A percentile compares a stretch with the other conserved stretches of the same genome.
These are phyloP conservation scores for Turnera subulata DNA, from an alignment of 345 rosid genomes.

Conservation along the genomic window DNA sequence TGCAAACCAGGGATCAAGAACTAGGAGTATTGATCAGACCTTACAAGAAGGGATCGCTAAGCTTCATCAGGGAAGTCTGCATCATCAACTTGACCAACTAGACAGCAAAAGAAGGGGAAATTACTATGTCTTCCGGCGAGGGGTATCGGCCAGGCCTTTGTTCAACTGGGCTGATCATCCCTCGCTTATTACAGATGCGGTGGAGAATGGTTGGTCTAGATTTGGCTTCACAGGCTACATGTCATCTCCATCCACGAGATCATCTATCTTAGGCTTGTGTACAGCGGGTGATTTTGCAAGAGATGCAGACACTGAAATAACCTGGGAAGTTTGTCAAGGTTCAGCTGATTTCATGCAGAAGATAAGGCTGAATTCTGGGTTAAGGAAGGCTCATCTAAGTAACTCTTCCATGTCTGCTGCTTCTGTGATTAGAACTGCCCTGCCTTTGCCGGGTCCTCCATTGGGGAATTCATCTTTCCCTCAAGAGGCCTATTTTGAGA, in stretches of 20 bases:
- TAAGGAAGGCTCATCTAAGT: constrained; percentile 17
- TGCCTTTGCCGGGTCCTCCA: constrained; percentile 91
- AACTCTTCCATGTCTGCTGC: constrained; percentile 35
- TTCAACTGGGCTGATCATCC: constrained; percentile 86
- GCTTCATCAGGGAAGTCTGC: constrained; percentile 48
- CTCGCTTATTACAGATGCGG: constrained; percentile 58
- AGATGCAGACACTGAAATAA: constrained; percentile 47
- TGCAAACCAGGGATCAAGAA: no score
- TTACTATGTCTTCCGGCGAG: constrained; percentile 45
- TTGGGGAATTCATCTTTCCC: constrained; percentile 74
- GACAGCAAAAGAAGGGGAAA: constrained; percentile 49
- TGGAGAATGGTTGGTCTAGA: constrained; percentile 84
- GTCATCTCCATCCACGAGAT: constrained; percentile 33
- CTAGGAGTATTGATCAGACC: constrained; percentile 18
- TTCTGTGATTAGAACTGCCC: constrained; percentile 58
- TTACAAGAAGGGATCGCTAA: constrained; percentile 51
- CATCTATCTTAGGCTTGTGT: constrained; percentile 53
- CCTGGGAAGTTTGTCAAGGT: constrained; percentile 82
- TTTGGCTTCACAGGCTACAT: constrained; percentile 58
- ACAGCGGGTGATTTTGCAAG: constrained; percentile 39
- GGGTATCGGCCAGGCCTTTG: constrained; percentile 32
- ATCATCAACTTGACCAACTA: constrained; percentile 34
- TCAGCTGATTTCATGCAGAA: constrained; percentile 76
- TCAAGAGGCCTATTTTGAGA: constrained; percentile 89
- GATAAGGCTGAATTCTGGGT: constrained; percentile 56